phyloP scores from a whole-genome alignment of 108 stramenopile genomes.

The Hondaea fermentalgiana region DNA sequence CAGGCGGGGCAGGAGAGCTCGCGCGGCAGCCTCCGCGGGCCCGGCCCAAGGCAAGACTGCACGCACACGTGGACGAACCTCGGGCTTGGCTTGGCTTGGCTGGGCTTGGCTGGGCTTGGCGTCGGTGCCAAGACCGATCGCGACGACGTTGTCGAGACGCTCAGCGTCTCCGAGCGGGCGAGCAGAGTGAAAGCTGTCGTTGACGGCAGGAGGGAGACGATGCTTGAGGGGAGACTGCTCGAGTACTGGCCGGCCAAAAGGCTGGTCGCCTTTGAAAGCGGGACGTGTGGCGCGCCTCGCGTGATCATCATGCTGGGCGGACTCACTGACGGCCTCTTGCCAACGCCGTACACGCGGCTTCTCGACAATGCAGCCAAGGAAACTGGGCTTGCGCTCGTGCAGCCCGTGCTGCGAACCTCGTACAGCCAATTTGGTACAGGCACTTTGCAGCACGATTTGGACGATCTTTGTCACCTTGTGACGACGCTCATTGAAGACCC shows the following conservation, averaged over 20 bases:
- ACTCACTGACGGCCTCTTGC: neutral
- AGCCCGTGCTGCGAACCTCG: neutral
- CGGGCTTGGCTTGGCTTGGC: too few species aligned
- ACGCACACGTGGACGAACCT: too few species aligned
- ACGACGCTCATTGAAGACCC: neutral
- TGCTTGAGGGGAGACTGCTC: neutral
- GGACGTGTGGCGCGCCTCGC: neutral
- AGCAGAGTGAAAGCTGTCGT: too few species aligned
- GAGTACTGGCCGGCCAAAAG: neutral
- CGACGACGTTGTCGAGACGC: too few species aligned
- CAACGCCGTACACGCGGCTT: neutral
- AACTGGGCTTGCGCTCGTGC: neutral
- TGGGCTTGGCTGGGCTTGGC: too few species aligned
- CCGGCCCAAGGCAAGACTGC: too few species aligned
- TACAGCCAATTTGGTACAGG: neutral
- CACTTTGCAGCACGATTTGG: neutral
- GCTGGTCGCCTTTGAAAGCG: neutral
- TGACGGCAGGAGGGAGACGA: neutral
- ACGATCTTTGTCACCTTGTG: neutral
- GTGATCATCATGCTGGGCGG: neutral
- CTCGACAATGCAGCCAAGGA: neutral
- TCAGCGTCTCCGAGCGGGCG: too few species aligned
- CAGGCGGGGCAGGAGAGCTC: too few species aligned
- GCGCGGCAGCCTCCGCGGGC: too few species aligned
- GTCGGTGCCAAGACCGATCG: too few species aligned